Evolutionary conservation across 805 yeast genomes (phyloP).

Genomic region (Candida sakaeoensis): DNA sequence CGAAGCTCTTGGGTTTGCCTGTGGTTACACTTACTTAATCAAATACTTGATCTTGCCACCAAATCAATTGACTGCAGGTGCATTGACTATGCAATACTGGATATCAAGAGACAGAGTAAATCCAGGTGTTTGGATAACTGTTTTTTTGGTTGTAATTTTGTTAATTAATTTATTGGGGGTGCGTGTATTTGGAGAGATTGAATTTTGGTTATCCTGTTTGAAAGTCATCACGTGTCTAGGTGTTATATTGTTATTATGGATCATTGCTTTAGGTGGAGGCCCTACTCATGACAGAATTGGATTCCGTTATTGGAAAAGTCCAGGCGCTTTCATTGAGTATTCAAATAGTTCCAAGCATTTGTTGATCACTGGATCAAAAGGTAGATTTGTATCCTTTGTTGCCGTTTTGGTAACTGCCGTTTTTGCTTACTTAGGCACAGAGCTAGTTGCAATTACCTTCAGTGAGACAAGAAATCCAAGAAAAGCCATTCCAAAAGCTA

Average conservation of each 20-base stretch:
- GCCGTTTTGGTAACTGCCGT: conserved; percentile 64
- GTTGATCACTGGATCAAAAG: conserved; percentile 40
- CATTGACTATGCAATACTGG: conserved; percentile 55
- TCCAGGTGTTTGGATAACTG: conserved; percentile 57
- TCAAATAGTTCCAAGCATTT: conserved; percentile 37
- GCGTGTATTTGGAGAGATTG: conserved; percentile 51
- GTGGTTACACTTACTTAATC: conserved; percentile 61
- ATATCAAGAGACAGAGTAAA: conserved; percentile 41
- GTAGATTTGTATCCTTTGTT: conserved; percentile 58
- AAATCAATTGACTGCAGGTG: conserved; percentile 61
- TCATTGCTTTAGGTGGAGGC: conserved; percentile 74
- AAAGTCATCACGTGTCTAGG: conserved; percentile 66
- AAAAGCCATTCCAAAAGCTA: conserved; percentile 66
- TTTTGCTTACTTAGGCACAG: conserved; percentile 70
- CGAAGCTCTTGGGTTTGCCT: conserved; percentile 63
- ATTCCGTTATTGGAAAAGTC: conserved; percentile 65
- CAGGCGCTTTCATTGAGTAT: conserved; percentile 57
- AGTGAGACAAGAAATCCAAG: conserved; percentile 66
- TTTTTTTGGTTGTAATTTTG: conserved; percentile 41
- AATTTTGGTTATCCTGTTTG: conserved; percentile 60
- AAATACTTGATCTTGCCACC: conserved; percentile 56
- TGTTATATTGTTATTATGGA: conserved; percentile 58
- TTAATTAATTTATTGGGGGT: conserved; percentile 47
- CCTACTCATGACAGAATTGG: conserved; percentile 73
- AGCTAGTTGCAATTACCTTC: conserved; percentile 66